Base-by-base conservation (phyloP, 2,329 filamentous ascomycete species). In the Geoglossum cookeanum region DNA sequence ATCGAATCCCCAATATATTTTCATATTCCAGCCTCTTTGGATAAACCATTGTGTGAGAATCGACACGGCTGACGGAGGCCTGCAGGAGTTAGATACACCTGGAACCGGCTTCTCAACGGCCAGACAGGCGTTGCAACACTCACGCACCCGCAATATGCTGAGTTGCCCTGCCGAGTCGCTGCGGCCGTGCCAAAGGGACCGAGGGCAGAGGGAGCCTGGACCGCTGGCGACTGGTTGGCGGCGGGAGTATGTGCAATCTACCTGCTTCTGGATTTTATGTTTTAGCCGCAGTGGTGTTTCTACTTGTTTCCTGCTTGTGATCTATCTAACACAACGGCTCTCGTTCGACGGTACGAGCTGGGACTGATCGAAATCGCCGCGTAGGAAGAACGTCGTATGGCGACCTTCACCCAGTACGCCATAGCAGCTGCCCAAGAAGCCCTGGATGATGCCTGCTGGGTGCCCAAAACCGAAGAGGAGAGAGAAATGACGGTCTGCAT, bases 341-440 rank as follows among this genome's bases (percentile, higher is more conserved):
- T n/a, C n/a, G n/a, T n/a, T n/a, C n/a, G n/a, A n/a, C n/a, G n/a
- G n/a, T n/a, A n/a, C n/a, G n/a, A n/a, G n/a, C n/a, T n/a, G n/a
- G n/a, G n/a, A n/a, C n/a, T n/a, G n/a, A n/a, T n/a, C n/a, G n/a
- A n/a, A n/a, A n/a, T n/a, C n/a, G 13, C n/a, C 33, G 22, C 3
- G 17, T 33, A 80, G 78, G 79, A 84, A 61, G 74, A 78, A 64
- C 80, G 89, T 3, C 85, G 87, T 65, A 94, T 94, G 82, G 89
- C 92, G n/a, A 77, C 74, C 29, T 97, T 97, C 67, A 80, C 89
- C 3, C 90, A 97, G 68, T 97, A 94, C 72, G 91, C 90, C 13
- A 77, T 95, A 65, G 88, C 86, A 11, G 88, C 90, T 2, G 78
- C 87, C 0, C 79, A 87, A 55, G 92, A 97, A 77, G 92, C 92